Percentiles rank a stretch among this genome's conserved stretches.
These are phyloP conservation scores for Licmophora abbreviata DNA, from an alignment of 108 stramenopile genomes.

Conservation along the genomic window DNA sequence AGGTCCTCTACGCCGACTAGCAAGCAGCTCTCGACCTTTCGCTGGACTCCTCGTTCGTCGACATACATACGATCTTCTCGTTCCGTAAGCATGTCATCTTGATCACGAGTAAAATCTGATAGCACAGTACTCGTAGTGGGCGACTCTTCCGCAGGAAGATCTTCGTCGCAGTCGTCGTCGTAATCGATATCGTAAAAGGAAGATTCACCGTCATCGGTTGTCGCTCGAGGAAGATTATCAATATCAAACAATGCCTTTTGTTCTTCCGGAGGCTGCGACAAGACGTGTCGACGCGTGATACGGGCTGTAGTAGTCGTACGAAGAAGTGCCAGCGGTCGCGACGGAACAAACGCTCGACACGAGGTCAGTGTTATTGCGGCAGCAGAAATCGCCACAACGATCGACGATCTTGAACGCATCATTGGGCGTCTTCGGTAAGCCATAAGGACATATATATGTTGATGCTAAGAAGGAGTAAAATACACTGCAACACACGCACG, in stretches of 20 bases:
- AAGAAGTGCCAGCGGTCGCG: too few species aligned
- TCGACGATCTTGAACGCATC: too few species aligned
- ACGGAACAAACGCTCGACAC: too few species aligned
- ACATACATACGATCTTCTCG: slow-evolving; percentile 74
- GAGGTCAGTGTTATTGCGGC: too few species aligned
- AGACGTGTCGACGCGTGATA: neutral
- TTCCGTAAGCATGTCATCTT: slow-evolving; percentile 65
- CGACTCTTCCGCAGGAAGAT: slow-evolving; percentile 1
- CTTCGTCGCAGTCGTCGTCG: slow-evolving; percentile 11
- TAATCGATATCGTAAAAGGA: slow-evolving; percentile 19
- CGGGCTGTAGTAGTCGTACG: too few species aligned
- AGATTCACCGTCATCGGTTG: neutral
- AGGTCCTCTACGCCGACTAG: slow-evolving; percentile 78
- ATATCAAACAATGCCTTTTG: neutral
- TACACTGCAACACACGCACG: too few species aligned
- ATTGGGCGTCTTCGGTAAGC: too few species aligned
- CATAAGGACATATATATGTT: too few species aligned
- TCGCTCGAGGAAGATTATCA: neutral
- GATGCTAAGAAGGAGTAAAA: too few species aligned
- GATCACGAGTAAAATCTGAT: slow-evolving; percentile 31
- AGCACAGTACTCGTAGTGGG: neutral
- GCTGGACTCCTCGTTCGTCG: slow-evolving; percentile 31
- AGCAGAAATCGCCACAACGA: too few species aligned
- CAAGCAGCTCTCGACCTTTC: slow-evolving; percentile 60
- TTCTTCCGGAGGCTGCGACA: slow-evolving; percentile 5